Evolutionary conservation across 352 stramenopile genomes (phyloP), one percentile per base, ranked within the genome.

Genomic region (Phytophthora uliginosa): DNA sequence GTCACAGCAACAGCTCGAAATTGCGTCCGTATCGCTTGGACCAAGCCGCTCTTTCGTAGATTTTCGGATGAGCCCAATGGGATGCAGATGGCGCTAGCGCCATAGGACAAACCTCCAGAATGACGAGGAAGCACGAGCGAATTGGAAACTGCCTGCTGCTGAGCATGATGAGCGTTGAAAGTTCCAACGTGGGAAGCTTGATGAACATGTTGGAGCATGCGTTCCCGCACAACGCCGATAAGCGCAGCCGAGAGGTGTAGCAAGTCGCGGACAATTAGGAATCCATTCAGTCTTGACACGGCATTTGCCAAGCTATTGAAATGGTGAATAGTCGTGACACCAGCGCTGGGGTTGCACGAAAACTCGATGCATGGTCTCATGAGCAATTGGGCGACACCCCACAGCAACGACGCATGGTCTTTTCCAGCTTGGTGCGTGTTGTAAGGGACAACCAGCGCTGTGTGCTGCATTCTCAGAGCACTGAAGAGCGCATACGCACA

Each of bases 401-500:
- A 70, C 5, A 89, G 26, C 7, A 60, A 38, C 13, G 66, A 63
- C 1, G 52, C 67, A 13, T 60, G 52, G 4, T 66, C 63, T 20
- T 69, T 54, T 33, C 33, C 24, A 8, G 45, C 31, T n/a, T 54
- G 24, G 18, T 48, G 9, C 0, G n/a, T n/a, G 22, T 59, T 64
- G 40, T 74, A 79, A 7, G 80, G 73, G 10, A 74, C 56, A 18
- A 79, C 28, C 1, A 91, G 56, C 18, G 78, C 59, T 18, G 83
- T 53, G 34, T 77, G 65, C 10, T 75, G 59, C 31, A 69, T 59
- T 31, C 64, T 82, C 51, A 90, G 34, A 3, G 80, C 82, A 40
- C 65, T 79, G 18, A 86, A 79, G 1, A 93, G 69, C 6, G 81
- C 76, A 38, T 83, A 93, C 7, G 66, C 60, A 53, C 85, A 91